Evolutionary conservation across 805 yeast genomes (phyloP).

Genomic region (Yarrowia keelungensis): DNA sequence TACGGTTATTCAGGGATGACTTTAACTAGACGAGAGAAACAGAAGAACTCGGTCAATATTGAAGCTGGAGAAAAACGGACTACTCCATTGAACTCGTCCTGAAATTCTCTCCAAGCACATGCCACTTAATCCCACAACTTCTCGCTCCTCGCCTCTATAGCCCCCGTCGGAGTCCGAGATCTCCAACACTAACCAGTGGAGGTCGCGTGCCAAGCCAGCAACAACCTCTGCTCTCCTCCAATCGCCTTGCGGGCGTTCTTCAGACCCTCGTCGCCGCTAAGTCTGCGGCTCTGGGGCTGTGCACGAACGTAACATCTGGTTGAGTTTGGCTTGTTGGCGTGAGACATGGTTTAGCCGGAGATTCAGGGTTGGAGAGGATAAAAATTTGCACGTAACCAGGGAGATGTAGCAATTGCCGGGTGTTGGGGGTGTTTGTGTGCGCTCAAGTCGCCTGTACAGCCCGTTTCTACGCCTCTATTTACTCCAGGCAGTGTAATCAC

Average conservation of each 20-base stretch:
- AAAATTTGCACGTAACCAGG: slow-evolving; percentile 12
- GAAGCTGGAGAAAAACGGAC: too few species aligned
- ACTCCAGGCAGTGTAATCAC: slow-evolving; percentile 1
- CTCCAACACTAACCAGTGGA: too few species aligned
- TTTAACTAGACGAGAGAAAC: too few species aligned
- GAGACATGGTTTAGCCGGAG: slow-evolving; percentile 22
- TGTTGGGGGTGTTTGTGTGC: too few species aligned
- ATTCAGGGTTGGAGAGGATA: slow-evolving; percentile 10
- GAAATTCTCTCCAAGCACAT: too few species aligned
- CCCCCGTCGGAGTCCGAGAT: neutral
- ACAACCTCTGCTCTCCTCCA: slow-evolving; percentile 2
- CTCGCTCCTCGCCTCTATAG: too few species aligned
- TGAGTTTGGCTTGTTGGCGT: neutral
- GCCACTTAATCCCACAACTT: too few species aligned
- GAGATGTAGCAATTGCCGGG: neutral
- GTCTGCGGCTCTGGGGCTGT: slow-evolving; percentile 32
- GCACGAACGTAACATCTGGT: slow-evolving; percentile 10
- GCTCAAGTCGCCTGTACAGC: too few species aligned
- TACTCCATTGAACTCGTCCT: too few species aligned
- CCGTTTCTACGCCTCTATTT: neutral
- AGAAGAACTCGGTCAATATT: too few species aligned
- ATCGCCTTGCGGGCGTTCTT: slow-evolving; percentile 8
- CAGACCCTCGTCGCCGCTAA: neutral
- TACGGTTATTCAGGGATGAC: too few species aligned
- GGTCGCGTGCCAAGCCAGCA: slow-evolving; percentile 22